Percentiles rank a stretch among this genome's conserved stretches.
Evolutionary conservation across 441 rosid species (phyloP).

Genomic region (Pelargonium cotyledonis): DNA sequence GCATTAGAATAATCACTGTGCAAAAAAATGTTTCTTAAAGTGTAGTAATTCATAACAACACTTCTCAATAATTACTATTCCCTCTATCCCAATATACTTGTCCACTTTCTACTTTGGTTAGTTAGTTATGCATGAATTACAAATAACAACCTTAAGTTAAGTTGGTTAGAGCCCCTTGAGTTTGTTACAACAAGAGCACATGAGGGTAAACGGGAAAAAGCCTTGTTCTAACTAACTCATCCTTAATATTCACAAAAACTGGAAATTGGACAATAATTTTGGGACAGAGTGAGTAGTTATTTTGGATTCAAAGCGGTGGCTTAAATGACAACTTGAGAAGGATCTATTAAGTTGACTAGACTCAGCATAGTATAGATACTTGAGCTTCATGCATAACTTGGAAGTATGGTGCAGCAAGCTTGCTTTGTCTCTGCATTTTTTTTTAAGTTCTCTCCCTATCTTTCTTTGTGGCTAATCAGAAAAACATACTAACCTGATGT

Average conservation of each 20-base stretch:
- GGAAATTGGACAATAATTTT: no score
- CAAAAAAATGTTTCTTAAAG: slow-evolving; percentile 6
- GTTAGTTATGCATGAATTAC: no score
- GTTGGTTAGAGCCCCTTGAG: no score
- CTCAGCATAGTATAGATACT: slow-evolving; percentile 1
- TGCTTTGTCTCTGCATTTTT: neutral
- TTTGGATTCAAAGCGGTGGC: neutral
- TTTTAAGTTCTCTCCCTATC: neutral
- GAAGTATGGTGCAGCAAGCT: neutral
- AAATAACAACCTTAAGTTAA: no score
- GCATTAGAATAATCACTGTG: slow-evolving; percentile 10
- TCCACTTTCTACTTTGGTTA: no score
- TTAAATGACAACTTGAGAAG: neutral
- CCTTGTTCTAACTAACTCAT: no score
- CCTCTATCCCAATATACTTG: no score
- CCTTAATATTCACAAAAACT: no score
- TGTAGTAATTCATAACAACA: neutral
- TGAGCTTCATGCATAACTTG: slow-evolving; percentile 7
- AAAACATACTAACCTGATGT: neutral
- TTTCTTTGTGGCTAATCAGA: neutral
- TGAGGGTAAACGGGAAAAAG: no score
- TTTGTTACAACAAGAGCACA: neutral
- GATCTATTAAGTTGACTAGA: slow-evolving; percentile 3
- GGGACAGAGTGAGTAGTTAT: neutral
- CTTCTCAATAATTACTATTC: neutral